These are phyloP conservation scores for Cajanus cajan DNA, from an alignment of 306 rosid species.

Conservation along the genomic window DNA sequence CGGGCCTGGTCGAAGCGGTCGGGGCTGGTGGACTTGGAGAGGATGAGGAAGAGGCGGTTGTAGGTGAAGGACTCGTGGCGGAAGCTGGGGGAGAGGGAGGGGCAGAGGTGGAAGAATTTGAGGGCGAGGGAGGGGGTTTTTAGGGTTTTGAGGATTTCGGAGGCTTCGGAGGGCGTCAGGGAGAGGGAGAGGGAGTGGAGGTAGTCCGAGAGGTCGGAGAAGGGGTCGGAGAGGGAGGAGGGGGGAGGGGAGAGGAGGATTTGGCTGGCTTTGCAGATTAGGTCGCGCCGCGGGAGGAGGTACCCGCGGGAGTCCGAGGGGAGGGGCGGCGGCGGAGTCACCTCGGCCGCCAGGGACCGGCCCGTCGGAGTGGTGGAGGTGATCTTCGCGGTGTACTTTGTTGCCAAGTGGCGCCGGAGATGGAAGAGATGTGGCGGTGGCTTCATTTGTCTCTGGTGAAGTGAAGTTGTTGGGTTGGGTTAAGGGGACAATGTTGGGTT, in stretches of 20 bases:
- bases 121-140: conserved; percentile 65
- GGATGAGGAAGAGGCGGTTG: conserved; percentile 76
- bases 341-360: conserved; percentile 72
- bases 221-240: conserved; percentile 45
- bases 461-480: not conserved
- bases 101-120: conserved; percentile 72
- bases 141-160: conserved; percentile 78
- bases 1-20: conserved; percentile 55
- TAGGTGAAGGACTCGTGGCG: conserved; percentile 75
- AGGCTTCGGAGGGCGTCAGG: conserved; percentile 72
- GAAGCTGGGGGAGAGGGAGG: conserved; percentile 61
- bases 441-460: not conserved
- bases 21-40: conserved; percentile 68
- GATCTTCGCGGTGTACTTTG: conserved; percentile 82
- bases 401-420: conserved; percentile 56
- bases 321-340: conserved; percentile 52
- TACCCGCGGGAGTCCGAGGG: conserved; percentile 72
- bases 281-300: conserved; percentile 78
- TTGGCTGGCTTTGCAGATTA: conserved; percentile 70
- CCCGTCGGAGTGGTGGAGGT: conserved; percentile 70
- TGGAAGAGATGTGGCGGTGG: not conserved
- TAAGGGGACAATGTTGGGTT: not conserved
- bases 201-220: conserved; percentile 75
- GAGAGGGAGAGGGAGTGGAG: conserved; percentile 61
- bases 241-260: conserved; percentile 59